Evolutionary conservation across 306 rosid genomes (phyloP), one percentile per base, ranked within the genome.

Genomic region (Phaseolus lunatus): DNA sequence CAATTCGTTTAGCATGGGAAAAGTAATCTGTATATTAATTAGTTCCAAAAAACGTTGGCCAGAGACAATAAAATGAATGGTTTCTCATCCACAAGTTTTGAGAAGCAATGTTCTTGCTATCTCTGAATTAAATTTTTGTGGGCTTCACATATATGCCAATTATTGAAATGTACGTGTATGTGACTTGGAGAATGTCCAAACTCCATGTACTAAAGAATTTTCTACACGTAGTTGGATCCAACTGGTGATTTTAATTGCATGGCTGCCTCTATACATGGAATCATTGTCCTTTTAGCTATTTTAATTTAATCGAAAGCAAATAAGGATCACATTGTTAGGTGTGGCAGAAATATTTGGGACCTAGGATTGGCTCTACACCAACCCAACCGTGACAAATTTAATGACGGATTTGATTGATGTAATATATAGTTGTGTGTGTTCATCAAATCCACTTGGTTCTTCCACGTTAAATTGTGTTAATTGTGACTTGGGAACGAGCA

Each of bases 211-310:
- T 63, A 18, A 12, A 61, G 71, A 75, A 63, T 67, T 75, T 75
- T 75, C 63, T 48, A 47, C 53, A 63, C 79, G 47, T 63, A 63
- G 87, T 72, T 89, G 90, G 87, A 89, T 89, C 85, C 92, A 86
- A 82, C 86, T 80, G 79, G 58, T 20, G 65, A 70, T 37, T 69
- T 78, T 83, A 66, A 78, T 73, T 83, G 77, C 63, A 50, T 33
- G 67, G 19, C 0, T 56, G 11, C 43, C 78, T 73, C 2, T 57
- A 24, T 29, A 24, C 45, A 68, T 11, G 73, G 56, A 73, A 43
- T 67, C 73, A 65, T 65, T 76, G 80, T 76, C 80, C 80, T 75
- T 75, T 75, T 75, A 13, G 57, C 79, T 45, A 59, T 59, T 74
- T 74, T 45, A 18, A 61, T 59, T 16, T 59, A 61, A 43, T 24